Conservation (phyloP, 2,329 filamentous ascomycete species). For the Exophiala sp. region DNA sequence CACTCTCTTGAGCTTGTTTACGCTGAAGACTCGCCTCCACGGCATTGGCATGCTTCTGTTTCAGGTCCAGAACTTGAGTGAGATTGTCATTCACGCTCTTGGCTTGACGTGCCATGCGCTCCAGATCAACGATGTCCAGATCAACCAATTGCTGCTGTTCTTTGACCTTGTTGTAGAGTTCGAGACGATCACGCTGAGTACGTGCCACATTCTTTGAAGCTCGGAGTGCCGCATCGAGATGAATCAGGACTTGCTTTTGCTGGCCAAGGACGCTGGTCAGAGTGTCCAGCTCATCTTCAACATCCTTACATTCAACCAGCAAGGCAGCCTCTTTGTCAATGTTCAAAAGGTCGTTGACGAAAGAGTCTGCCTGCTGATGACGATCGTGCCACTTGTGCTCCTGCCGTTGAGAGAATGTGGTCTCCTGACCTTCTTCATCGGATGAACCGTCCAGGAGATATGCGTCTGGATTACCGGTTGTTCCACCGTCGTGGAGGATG, state of each 20-base stretch:
- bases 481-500: conserved; percentile 51
- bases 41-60: conserved; percentile 67
- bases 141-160: conserved; percentile 59
- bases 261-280: conserved; percentile 53
- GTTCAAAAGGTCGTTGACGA: conserved; percentile 56
- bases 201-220: conserved; percentile 7
- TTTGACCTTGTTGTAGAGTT: conserved; percentile 6
- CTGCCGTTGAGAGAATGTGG: background rate
- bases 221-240: conserved; percentile 45
- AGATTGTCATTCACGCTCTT: conserved; percentile 58
- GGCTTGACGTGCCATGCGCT: conserved; percentile 62
- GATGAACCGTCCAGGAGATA: conserved; percentile 3
- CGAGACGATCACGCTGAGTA: background rate
- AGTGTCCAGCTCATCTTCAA: conserved; percentile 65
- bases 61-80: conserved; percentile 62
- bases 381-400: conserved; percentile 10
- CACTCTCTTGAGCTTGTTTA: conserved; percentile 60
- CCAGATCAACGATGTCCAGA: conserved; percentile 57
- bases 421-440: conserved; percentile 30
- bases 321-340: conserved; percentile 57
- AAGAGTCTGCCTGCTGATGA: conserved; percentile 36
- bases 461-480: conserved; percentile 55
- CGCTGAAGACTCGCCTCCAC: conserved; percentile 51
- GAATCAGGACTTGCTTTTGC: conserved; percentile 46
- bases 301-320: conserved; percentile 63